Evolutionary conservation across 306 rosid genomes (phyloP).

Genomic region (Quercus aquifolioides): DNA sequence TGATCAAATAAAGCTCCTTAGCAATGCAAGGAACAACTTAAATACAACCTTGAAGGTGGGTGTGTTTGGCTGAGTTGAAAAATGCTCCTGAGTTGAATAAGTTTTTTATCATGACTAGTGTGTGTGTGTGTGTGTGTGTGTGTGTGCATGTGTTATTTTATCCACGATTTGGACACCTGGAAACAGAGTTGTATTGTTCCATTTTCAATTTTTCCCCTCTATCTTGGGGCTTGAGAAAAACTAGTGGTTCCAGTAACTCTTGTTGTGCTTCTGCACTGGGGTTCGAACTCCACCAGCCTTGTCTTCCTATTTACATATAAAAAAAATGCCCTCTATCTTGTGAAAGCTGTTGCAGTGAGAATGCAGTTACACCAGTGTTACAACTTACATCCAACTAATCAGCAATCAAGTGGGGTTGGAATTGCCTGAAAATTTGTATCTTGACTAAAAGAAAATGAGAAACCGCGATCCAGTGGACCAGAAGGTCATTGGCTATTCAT

Average conservation of each 20-base stretch:
- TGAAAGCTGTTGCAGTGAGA: too few species aligned
- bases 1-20: conserved; percentile 96
- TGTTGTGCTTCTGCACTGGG: too few species aligned
- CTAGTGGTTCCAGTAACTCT: too few species aligned
- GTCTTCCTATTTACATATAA: too few species aligned
- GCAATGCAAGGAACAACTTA: conserved; percentile 94
- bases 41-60: conserved; percentile 90
- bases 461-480: not conserved
- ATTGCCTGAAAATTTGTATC: not conserved
- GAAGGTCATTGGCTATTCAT: not conserved
- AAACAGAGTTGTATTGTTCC: not conserved
- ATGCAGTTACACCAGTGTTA: too few species aligned
- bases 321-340: not conserved
- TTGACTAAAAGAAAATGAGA: not conserved
- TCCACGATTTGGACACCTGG: not conserved
- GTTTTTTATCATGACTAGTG: not conserved
- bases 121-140: not conserved
- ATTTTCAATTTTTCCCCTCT: not conserved
- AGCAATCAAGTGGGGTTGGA: not conserved
- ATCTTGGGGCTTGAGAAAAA: too few species aligned
- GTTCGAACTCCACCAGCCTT: too few species aligned
- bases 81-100: not conserved
- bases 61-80: not conserved
- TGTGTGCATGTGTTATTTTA: not conserved
- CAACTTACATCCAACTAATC: not conserved